Conservation (phyloP, 306 rosid species). For the Adenanthera pavonina region DNA sequence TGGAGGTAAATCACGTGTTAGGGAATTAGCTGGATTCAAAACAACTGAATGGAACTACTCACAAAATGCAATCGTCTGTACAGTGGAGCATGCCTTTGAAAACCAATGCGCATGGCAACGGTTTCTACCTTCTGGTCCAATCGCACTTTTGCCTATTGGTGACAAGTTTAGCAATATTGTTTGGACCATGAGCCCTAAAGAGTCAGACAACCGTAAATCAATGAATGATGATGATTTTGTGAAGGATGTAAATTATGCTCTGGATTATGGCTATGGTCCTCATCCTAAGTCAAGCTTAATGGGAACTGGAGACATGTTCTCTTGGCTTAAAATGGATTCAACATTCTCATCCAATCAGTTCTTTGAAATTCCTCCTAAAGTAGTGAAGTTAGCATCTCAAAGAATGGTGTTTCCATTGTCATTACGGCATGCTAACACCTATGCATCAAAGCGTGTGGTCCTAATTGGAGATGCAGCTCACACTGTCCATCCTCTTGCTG, state of each 20-base stretch:
- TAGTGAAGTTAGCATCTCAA: constrained; percentile 68
- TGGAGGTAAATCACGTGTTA: constrained; percentile 88
- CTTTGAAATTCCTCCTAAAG: constrained; percentile 85
- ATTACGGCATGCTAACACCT: constrained; percentile 74
- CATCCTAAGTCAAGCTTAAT: constrained; percentile 62
- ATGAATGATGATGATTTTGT: constrained; percentile 64
- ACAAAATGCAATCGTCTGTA: constrained; percentile 91
- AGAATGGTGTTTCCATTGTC: constrained; percentile 87
- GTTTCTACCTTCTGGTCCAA: constrained; percentile 89
- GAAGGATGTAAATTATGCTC: constrained; percentile 69
- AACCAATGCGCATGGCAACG: constrained; percentile 91
- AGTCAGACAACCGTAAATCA: constrained; percentile 61
- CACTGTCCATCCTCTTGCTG: constrained; percentile 94
- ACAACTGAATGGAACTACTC: constrained; percentile 94
- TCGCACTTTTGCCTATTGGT: constrained; percentile 90
- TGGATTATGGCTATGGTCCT: constrained; percentile 80
- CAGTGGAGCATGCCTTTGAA: constrained; percentile 73
- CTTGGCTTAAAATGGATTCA: constrained; percentile 67
- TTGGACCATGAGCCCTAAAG: constrained; percentile 93
- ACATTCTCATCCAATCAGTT: constrained; percentile 56
- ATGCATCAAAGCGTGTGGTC: constrained; percentile 72
- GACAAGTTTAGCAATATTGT: constrained; percentile 89
- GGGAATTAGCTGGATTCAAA: constrained; percentile 82
- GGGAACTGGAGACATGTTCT: constrained; percentile 59
- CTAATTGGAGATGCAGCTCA: constrained; percentile 96